Percentiles rank a stretch among this genome's conserved stretches.
These are phyloP conservation scores for Mallotus japonicus DNA, from an alignment of 441 rosid species.

Conservation along the genomic window DNA sequence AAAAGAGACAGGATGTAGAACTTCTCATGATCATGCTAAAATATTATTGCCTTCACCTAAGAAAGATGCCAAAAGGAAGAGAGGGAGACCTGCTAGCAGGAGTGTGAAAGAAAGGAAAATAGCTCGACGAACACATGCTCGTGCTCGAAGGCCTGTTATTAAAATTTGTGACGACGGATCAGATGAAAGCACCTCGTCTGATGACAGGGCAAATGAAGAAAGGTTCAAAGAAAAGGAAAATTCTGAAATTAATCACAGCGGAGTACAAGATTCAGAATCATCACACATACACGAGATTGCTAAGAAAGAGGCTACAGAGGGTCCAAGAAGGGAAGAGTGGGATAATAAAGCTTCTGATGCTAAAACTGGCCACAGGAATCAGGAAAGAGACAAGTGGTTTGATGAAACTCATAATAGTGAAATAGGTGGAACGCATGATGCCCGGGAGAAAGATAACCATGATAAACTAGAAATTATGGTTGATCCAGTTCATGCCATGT, in stretches of 20 bases:
- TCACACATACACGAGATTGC: slow-evolving; percentile 22
- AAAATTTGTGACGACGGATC: slow-evolving; percentile 52
- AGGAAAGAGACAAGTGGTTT: slow-evolving; percentile 9
- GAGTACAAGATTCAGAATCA: slow-evolving; percentile 27
- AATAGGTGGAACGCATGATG: background rate
- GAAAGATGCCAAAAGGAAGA: slow-evolving; percentile 39
- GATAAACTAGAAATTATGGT: slow-evolving; percentile 42
- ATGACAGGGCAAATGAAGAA: slow-evolving; percentile 32
- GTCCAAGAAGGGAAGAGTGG: slow-evolving; percentile 23
- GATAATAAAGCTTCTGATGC: slow-evolving; percentile 14
- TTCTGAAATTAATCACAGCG: slow-evolving; percentile 25
- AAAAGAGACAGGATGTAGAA: slow-evolving; percentile 15
- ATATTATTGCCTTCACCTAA: slow-evolving; percentile 27
- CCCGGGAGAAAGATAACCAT: slow-evolving; percentile 22
- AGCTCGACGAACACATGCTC: slow-evolving; percentile 44
- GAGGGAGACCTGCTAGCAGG: slow-evolving; percentile 48
- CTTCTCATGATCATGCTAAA: slow-evolving; percentile 15
- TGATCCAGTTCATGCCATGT: slow-evolving; percentile 84
- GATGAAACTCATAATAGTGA: background rate
- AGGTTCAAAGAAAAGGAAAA: slow-evolving; percentile 19
- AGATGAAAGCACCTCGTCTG: slow-evolving; percentile 45
- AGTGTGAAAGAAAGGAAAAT: slow-evolving; percentile 42
- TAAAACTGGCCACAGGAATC: slow-evolving; percentile 10
- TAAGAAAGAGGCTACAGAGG: slow-evolving; percentile 32
- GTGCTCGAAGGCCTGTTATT: slow-evolving; percentile 48